Percentiles rank a stretch among this genome's conserved stretches.
Evolutionary conservation across 2,329 filamentous ascomycete genomes (phyloP).

Genomic region (Acrocalymma vagum): DNA sequence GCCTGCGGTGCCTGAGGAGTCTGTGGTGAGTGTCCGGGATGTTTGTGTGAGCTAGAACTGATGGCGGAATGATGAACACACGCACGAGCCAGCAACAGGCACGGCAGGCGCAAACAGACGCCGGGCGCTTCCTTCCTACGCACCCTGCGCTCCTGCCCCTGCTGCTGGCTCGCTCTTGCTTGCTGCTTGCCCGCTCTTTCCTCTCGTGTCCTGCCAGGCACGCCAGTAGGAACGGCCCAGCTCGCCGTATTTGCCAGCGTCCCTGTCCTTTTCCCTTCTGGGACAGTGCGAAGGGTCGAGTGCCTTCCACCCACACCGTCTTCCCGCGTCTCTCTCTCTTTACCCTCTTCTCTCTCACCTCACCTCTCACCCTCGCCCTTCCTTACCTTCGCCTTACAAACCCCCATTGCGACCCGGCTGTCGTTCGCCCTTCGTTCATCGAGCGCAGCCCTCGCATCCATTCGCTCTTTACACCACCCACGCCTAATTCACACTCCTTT

Average conservation of each 20-base stretch:
- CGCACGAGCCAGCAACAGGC: constrained; percentile 28
- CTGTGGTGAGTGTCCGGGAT: too few species aligned
- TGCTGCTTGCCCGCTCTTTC: constrained; percentile 2
- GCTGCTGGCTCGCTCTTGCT: constrained; percentile 12
- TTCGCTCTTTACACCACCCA: constrained; percentile 37
- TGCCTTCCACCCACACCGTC: too few species aligned
- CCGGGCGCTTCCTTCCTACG: constrained; percentile 30
- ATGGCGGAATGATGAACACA: constrained; percentile 29
- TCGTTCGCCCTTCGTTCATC: constrained; percentile 50
- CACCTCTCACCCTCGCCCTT: constrained; percentile 23
- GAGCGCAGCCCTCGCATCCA: constrained; percentile 44
- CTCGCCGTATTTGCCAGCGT: constrained; percentile 1
- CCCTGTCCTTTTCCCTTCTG: constrained; percentile 7
- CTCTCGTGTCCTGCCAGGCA: background rate
- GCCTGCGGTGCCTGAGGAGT: too few species aligned
- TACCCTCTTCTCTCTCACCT: constrained; percentile 17
- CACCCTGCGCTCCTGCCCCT: constrained; percentile 4
- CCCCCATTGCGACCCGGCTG: constrained; percentile 46
- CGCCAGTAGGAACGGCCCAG: too few species aligned
- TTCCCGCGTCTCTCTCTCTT: constrained; percentile 18
- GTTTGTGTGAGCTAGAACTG: constrained; percentile 27
- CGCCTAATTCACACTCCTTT: constrained; percentile 40
- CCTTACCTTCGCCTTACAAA: constrained; percentile 28
- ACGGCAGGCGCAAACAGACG: constrained; percentile 15
- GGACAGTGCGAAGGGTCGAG: too few species aligned